Percentiles rank a stretch among this genome's conserved stretches.
These are phyloP conservation scores for Nicotiana sylvestris DNA, from an alignment of 257 asterid species.

Conservation along the genomic window DNA sequence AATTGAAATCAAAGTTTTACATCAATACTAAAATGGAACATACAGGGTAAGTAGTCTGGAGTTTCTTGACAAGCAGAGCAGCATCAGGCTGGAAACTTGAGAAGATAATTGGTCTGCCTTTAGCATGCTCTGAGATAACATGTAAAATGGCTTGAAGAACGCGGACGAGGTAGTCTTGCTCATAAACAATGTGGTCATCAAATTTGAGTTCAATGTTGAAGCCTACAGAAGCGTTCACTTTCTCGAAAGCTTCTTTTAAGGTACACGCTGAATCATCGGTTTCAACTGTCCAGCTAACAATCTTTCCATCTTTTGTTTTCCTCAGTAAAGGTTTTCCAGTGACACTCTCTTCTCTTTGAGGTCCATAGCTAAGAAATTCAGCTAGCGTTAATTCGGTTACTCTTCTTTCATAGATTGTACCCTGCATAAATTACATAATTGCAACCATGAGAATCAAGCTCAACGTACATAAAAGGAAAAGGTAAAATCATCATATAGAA, in stretches of 20 bases:
- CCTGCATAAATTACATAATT: constrained; percentile 35
- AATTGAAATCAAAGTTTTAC: not conserved
- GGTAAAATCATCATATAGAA: not conserved
- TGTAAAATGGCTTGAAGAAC: constrained; percentile 43
- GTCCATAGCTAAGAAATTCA: constrained; percentile 79
- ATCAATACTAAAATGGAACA: constrained; percentile 1
- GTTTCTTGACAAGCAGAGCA: constrained; percentile 51
- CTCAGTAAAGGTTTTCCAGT: constrained; percentile 59
- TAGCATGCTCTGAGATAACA: constrained; percentile 58
- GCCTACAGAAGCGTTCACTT: constrained; percentile 65
- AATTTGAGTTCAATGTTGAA: constrained; percentile 90
- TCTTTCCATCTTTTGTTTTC: constrained; percentile 77
- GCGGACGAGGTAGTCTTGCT: constrained; percentile 41
- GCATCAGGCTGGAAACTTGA: constrained; percentile 95
- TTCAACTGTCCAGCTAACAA: constrained; percentile 67
- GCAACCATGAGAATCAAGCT: not conserved
- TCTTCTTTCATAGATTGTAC: constrained; percentile 58
- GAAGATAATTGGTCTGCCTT: constrained; percentile 63
- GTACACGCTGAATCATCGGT: constrained; percentile 75
- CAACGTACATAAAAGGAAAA: not conserved
- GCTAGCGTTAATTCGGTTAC: constrained; percentile 64
- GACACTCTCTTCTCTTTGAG: constrained; percentile 46
- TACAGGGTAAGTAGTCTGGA: constrained; percentile 71
- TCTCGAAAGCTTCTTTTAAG: constrained; percentile 66
- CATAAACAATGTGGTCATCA: constrained; percentile 61